Base-by-base conservation (phyloP, 2,329 filamentous ascomycete species). In the Apiospora rasikravindrae region DNA sequence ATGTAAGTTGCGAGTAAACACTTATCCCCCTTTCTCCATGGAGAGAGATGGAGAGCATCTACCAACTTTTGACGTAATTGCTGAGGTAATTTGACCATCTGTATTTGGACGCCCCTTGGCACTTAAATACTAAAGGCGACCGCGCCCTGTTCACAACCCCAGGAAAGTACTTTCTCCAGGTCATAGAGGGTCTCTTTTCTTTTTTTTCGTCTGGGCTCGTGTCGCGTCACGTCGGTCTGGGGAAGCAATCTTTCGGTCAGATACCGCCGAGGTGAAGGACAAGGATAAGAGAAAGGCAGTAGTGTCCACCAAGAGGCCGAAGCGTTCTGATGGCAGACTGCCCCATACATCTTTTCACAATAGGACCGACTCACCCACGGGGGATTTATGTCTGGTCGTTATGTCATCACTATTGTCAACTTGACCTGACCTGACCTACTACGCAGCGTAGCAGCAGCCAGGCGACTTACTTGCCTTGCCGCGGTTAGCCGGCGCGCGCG, bases 341-440 rank as follows among this genome's bases (percentile, higher is more conserved):
- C 33, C 26, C 26, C 26, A 26, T 53, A 61, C 16, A 11, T 6
- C 3, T 64, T 19, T 29, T 40, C 14, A 1, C 19, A 64, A 40
- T 51, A 64, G 57, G 57, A 4, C 57, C 57, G 57, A 64, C 57
- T 64, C 13, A 64, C 57, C 57, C 57, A 64, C 24, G 57, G 57
- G 57, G 57, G 33, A 61, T n/a, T 49, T 51, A 4, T 22, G 8
- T 51, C 57, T 64, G 33, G 57, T 40, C 57, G 33, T 64, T 33
- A 22, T 49, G 45, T 49, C 45, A 49, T 49, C 45, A n/a, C 49
- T n/a, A 51, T 26, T 64, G 57, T 64, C 19, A 22, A n/a, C 16
- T 22, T 57, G 19, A 26, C 45, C 19, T 44, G 42, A 47, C 3
- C 16, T 47, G 13, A 44, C 42, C 13, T 44, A 44, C 44, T n/a